phyloP scores from a whole-genome alignment of 352 stramenopile genomes.

The Pythium sukuiense region DNA sequence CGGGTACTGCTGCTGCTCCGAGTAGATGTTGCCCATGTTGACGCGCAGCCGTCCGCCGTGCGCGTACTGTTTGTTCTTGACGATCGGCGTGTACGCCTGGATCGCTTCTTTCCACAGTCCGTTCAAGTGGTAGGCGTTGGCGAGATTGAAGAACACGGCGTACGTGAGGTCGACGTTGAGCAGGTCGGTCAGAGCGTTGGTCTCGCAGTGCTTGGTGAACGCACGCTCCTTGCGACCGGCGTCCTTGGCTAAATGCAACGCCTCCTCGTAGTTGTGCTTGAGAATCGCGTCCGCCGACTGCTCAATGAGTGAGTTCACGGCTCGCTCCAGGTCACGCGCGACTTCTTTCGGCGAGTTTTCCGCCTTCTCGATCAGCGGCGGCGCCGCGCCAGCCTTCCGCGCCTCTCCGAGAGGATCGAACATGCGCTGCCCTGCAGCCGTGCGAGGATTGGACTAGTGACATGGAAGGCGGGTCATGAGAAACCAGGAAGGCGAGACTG shows the following conservation, averaged over 20 bases:
- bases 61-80: slow-evolving; percentile 96
- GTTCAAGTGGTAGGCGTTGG: slow-evolving; percentile 93
- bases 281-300: slow-evolving; percentile 81
- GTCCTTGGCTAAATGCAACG: slow-evolving; percentile 88
- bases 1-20: slow-evolving; percentile 92
- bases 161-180: slow-evolving; percentile 95
- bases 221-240: slow-evolving; percentile 88
- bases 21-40: slow-evolving; percentile 99
- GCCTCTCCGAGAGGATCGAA: slow-evolving; percentile 92
- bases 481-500: no score
- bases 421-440: slow-evolving; percentile 58
- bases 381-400: slow-evolving; percentile 71
- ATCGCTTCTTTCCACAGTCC: slow-evolving; percentile 94
- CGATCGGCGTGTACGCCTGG: slow-evolving; percentile 93
- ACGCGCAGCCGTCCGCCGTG: slow-evolving; percentile 90
- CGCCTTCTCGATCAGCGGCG: slow-evolving; percentile 86
- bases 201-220: slow-evolving; percentile 92
- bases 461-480: background rate
- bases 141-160: slow-evolving; percentile 94
- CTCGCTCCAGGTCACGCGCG: slow-evolving; percentile 88
- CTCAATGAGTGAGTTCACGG: slow-evolving; percentile 93
- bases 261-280: slow-evolving; percentile 76
- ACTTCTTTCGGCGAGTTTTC: slow-evolving; percentile 93
- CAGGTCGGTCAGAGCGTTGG: slow-evolving; percentile 83
- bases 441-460: slow-evolving; percentile 73